Base-by-base conservation (phyloP, 495 filamentous ascomycete species). In the Staphylotrichum longicolle region DNA sequence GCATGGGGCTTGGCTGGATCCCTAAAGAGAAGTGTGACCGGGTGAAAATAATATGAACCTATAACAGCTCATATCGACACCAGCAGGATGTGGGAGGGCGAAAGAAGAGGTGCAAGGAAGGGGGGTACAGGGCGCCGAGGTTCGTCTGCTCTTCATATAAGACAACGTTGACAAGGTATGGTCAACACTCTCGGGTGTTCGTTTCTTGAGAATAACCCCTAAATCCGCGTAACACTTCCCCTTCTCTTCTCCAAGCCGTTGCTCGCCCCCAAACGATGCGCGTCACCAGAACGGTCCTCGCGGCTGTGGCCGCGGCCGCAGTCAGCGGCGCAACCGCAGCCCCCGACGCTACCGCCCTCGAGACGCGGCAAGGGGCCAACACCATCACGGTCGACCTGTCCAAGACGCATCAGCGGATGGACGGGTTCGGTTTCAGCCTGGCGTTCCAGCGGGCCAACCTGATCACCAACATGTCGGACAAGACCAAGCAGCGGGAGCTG, bases 371-470 rank as follows among this genome's bases (percentile, higher is more conserved):
- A 3, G 63, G 54, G 9, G 63, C 57, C 10, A 68, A 58, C 48
- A 70, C 74, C n/a, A 72, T 81, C 57, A 79, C 74, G 1, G 67
- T 82, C 34, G 73, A 80, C 66, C 59, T 73, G 7, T 50, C 67
- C 34, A 74, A 70, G 49, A 77, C 70, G 5, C 78, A 75, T 64
- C 80, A 82, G 68, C 72, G 69, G 15, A 79, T 82, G 41, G 78
- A 82, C 56, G 80, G 79, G 20, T 83, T 83, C 67, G 82, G 82
- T 37, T 72, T 78, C 65, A 78, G 75, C 32, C 70, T 81, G 34
- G 82, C 82, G 20, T 85, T 84, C 70, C 78, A 82, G 65, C 78
- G 82, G 3, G 79, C 80, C n/a, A 76, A 80, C 56, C 67, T 82
- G 27, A 77, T 82, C 68, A 75, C 76, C 50, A 78, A 80, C 66